Evolutionary conservation across 352 stramenopile genomes (phyloP).

Genomic region (Phytophthora fragariaefolia): DNA sequence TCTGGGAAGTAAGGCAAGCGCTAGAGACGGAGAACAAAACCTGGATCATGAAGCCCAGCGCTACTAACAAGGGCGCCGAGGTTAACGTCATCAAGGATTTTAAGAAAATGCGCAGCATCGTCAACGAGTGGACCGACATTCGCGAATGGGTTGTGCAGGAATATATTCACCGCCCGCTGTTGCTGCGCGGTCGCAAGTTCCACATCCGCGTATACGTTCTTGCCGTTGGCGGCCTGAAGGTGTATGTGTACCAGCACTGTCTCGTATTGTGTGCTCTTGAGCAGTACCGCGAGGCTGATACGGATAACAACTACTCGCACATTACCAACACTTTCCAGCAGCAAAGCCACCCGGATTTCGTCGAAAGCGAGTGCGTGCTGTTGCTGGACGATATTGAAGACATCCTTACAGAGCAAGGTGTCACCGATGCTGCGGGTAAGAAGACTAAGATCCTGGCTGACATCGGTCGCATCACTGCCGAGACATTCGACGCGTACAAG

Average conservation of each 20-base stretch:
- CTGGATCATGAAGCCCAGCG: conserved; percentile 83
- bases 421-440: conserved; percentile 40
- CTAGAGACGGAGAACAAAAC: conserved; percentile 51
- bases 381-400: conserved; percentile 63
- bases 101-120: conserved; percentile 63
- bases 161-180: conserved; percentile 59
- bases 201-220: conserved; percentile 75
- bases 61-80: conserved; percentile 77
- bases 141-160: conserved; percentile 72
- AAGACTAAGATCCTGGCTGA: conserved; percentile 67
- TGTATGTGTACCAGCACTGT: conserved; percentile 76
- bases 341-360: conserved; percentile 68
- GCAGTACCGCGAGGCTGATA: conserved; percentile 51
- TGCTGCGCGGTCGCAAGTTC: conserved; percentile 74
- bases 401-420: conserved; percentile 54
- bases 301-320: conserved; percentile 68
- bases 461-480: conserved; percentile 64
- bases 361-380: conserved; percentile 74
- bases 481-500: conserved; percentile 77
- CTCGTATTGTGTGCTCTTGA: conserved; percentile 65
- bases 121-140: conserved; percentile 73
- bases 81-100: conserved; percentile 71
- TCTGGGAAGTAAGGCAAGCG: conserved; percentile 59
- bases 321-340: conserved; percentile 87
- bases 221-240: conserved; percentile 60